Evolutionary conservation across 345 rosid genomes (phyloP), one percentile per base, ranked within the genome.

Genomic region (Dipteronia dyeriana): DNA sequence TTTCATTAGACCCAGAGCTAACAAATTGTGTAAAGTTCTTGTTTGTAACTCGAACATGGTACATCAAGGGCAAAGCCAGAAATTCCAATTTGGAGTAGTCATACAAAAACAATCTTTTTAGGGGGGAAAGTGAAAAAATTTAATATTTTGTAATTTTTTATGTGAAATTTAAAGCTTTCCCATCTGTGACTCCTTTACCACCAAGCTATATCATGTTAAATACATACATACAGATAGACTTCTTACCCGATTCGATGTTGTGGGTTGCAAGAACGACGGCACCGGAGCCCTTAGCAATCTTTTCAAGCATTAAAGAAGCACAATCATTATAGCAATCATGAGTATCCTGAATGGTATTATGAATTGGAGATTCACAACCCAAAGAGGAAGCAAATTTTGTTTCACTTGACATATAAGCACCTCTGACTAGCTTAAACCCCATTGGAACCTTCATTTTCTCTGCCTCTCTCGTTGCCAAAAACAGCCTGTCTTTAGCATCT

Each of bases 231-330:
- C 5, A 34, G 38, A 34, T 34, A 34, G 38, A 34, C 6, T 34
- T 34, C 1, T 34, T 34, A 90, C 94, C 97, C 16, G 99, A 95
- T 67, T 92, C 95, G 6, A 91, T 82, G 66, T 95, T 95, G 29
- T 95, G 99, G n/a, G 97, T 93, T 10, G 99, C 99, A 7, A 95
- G 89, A 75, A 95, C 84, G n/a, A 89, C 88, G 0, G 86, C 95
- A 4, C 89, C 91, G 0, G 87, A 81, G n/a, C 94, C 87, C 6
- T 79, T 75, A 0, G 90, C 85, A 13, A 92, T 82, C 76, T 78
- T 88, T 12, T 91, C 95, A 1, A 95, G 92, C 86, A 95, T 68
- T 76, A 86, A 88, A 4, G 91, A 82, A 61, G 96, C 93, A 53
- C 97, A 95, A 1, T 89, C 82, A 41, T 95, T 92, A 87, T 84